Evolutionary conservation across 768 basidiomycete species (phyloP).

Genomic region (Rhizopogon rudus): DNA sequence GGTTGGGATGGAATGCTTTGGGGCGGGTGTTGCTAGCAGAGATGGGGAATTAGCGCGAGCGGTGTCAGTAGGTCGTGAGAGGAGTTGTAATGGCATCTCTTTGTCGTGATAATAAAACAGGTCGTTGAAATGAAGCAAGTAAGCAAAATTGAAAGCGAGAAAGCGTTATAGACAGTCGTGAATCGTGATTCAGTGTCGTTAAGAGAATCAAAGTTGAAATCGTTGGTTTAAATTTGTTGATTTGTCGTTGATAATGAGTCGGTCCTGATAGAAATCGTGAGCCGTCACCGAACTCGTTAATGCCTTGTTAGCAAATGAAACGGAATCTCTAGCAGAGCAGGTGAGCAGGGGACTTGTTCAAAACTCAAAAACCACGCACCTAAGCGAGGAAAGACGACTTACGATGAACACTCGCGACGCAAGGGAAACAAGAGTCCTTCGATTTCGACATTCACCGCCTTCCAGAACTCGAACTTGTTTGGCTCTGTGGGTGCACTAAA

Average conservation of each 20-base stretch:
- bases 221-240: slow-evolving; percentile 13
- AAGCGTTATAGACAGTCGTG: slow-evolving; percentile 15
- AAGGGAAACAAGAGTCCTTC: slow-evolving; percentile 11
- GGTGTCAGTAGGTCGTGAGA: slow-evolving; percentile 25
- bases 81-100: slow-evolving; percentile 24
- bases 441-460: neutral
- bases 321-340: slow-evolving; percentile 4
- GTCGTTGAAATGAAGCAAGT: slow-evolving; percentile 6
- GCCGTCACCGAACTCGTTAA: slow-evolving; percentile 16
- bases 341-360: neutral
- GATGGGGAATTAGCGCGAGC: slow-evolving; percentile 22
- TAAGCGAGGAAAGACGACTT: slow-evolving; percentile 19
- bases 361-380: slow-evolving; percentile 11
- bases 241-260: slow-evolving; percentile 10
- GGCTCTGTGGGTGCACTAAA: slow-evolving; percentile 20
- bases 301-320: slow-evolving; percentile 17
- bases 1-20: slow-evolving; percentile 43
- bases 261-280: slow-evolving; percentile 17
- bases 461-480: slow-evolving; percentile 30
- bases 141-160: neutral
- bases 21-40: slow-evolving; percentile 19
- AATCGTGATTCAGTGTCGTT: slow-evolving; percentile 19
- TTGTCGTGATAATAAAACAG: slow-evolving; percentile 20
- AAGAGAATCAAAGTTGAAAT: slow-evolving; percentile 6
- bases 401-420: slow-evolving; percentile 18